Evolutionary conservation across 2,329 filamentous ascomycete species (phyloP), one percentile per base, ranked within the genome.

Genomic region (Hortaea werneckii): DNA sequence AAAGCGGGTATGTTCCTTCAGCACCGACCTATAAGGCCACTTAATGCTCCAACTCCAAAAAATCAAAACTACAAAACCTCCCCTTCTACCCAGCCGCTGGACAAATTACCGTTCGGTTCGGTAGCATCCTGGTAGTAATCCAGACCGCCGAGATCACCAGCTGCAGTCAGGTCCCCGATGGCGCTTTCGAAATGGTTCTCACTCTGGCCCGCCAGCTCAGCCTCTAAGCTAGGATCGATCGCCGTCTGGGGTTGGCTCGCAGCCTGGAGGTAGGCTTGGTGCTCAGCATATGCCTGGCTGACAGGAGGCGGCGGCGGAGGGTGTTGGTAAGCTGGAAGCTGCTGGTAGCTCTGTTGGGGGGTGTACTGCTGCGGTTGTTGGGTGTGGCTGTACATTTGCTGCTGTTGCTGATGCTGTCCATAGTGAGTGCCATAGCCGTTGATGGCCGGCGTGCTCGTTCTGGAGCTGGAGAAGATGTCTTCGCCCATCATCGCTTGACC

Each of bases 121-220:
- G 46, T 56, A 12, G 50, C 42, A 20, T 58, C 49, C 37, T 56
- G 47, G 39, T 55, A 59, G 29, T 55, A 60, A 45, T 54, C 56
- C 44, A 47, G 35, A 29, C 43, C 46, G 8, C 29, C 42, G 5
- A 49, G 29, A 20, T 54, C 52, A 4, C 42, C 37, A 10, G 37
- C 37, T 3, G 37, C 48, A 20, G 45, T 49, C 51, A 60, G 45
- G 40, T 60, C 59, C 1, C 53, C 58, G 26, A 62, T 51, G 6
- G 59, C 59, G 32, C 53, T 50, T 35, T 59, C 57, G 37, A 62
- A 62, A 32, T 62, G 58, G 34, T 46, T 53, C 39, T 58, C 52
- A 10, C 38, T 50, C 35, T 39, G 10, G 13, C 37, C 37, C 37
- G 13, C 41, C 26, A 42, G n/a, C 44, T 47, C 55, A 29, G 50